Conservation (phyloP, 495 filamentous ascomycete species). For the Emericellopsis terricola region DNA sequence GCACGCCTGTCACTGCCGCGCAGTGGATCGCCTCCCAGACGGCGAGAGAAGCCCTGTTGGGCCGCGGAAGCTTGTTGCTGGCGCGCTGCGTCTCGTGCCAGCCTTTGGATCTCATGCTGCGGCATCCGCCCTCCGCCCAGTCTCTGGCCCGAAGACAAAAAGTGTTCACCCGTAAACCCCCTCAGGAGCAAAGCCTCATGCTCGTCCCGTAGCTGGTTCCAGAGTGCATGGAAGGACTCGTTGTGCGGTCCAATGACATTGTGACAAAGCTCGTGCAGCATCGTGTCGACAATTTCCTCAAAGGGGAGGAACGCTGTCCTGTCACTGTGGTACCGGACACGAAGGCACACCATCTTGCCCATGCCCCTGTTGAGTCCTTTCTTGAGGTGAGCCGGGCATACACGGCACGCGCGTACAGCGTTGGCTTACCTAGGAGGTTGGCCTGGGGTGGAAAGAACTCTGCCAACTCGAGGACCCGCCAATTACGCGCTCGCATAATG, state of each 20-base stretch:
- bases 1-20: slow-evolving; percentile 54
- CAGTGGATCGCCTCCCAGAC: slow-evolving; percentile 46
- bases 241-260: slow-evolving; percentile 74
- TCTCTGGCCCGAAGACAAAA: slow-evolving; percentile 54
- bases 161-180: slow-evolving; percentile 87
- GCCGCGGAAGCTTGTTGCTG: slow-evolving; percentile 28
- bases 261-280: slow-evolving; percentile 94
- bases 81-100: slow-evolving; percentile 61
- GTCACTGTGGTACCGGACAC: slow-evolving; percentile 64
- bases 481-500: slow-evolving; percentile 74
- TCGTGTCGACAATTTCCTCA: slow-evolving; percentile 70
- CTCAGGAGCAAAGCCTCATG: slow-evolving; percentile 54
- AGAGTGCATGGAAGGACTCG: slow-evolving; percentile 61
- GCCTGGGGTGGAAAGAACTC: slow-evolving; percentile 69
- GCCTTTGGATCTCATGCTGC: slow-evolving; percentile 54
- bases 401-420: not conserved
- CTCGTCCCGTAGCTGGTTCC: slow-evolving; percentile 79
- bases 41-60: slow-evolving; percentile 48
- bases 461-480: slow-evolving; percentile 61
- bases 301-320: slow-evolving; percentile 60
- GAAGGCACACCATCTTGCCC: slow-evolving; percentile 66
- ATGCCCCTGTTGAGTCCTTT: slow-evolving; percentile 56
- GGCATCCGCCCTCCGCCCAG: slow-evolving; percentile 53
- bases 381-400: slow-evolving; percentile 2
- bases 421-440: slow-evolving; percentile 47